Base-by-base conservation (phyloP, 1,139 yeast species). In the Yamadazyma atlantica region DNA sequence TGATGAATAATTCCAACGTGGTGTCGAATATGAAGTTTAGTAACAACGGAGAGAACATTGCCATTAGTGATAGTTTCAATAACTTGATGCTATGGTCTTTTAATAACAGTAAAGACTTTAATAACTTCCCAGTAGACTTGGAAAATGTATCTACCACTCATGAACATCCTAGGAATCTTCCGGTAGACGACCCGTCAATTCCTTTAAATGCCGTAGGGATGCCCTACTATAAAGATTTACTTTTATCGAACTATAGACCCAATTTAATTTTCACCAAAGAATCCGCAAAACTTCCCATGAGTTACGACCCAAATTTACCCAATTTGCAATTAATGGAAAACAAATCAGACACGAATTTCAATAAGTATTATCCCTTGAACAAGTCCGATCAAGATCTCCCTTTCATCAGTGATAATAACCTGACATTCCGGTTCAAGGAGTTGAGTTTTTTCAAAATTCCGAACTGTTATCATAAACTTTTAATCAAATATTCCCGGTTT, bases 401-500 rank as follows among this genome's bases (percentile, higher is more conserved):
- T 46, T 88, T 87, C 51, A 68, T 89, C 14, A 85, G 95, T 59
- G 95, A 87, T 50, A 69, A 80, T 40, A 69, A 66, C n/a, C 13
- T 15, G 21, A 13, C 7, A 5, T 27, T 40, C 9, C 35, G 31
- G 29, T 53, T 53, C 8, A 54, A 52, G 32, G 62, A 58, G 26
- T 46, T 57, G 27, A 52, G 60, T 2, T 66, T 69, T 42, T 66
- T 65, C 42, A 34, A 51, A 36, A 54, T 63, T 2, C 96, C 97
- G 0, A 82, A 82, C 40, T 85, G 90, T 26, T 92, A 85, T 60
- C 69, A 81, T 28, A 80, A 81, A 51, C 67, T 88, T 38, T 86
- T 85, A 43, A 86, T 92, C 43, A 78, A 85, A 33, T 90, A 90
- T 57, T 85, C 95, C 41, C 84, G 79, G 51, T 92, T 89, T 60